Evolutionary conservation across 768 basidiomycete species (phyloP), one percentile per base, ranked within the genome.

Genomic region (Suillus bovinus): DNA sequence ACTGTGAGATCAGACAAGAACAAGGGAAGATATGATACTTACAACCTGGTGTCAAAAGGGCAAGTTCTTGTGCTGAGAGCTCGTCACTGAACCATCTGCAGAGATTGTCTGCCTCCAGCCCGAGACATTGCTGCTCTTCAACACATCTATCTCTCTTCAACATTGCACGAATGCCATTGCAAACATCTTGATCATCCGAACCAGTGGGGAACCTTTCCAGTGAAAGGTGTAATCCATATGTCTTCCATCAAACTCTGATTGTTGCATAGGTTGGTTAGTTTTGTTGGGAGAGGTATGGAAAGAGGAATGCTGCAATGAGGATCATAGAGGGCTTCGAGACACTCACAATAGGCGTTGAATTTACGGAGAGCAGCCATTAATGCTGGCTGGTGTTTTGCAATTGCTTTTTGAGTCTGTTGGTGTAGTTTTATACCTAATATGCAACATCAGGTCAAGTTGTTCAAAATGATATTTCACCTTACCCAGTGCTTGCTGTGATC

Each of bases 401-500:
- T 66, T 20, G 14, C 47, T 24, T n/a, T 63, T 42, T 17, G 74
- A 60, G 1, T 50, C 42, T 14, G 64, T 65, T 8, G 80, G 71
- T 1, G 58, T 34, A 9, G 64, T 69, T 58, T 74, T 73, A 31
- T 71, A 68, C 3, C 17, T 56, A 38, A 20, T 20, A 42, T 4
- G 4, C 8, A 42, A 20, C 41, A 42, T 42, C 20, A 42, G 41
- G 20, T 42, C 41, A n/a, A 42, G 20, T 42, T 42, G 41, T 41
- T 41, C 76, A 75, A 58, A 66, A 76, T 27, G 5, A 42, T 20
- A n/a, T 42, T 20, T 42, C 41, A 42, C 41, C 70, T 16, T 54
- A 78, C 79, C 78, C 3, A 79, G 65, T 16, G 75, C 58, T 31
- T 74, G 62, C 10, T 73, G 61, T 13, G 64, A 57, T 0, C 79